Evolutionary conservation across 2,329 filamentous ascomycete species (phyloP).

Genomic region (Fusarium denticulatum): DNA sequence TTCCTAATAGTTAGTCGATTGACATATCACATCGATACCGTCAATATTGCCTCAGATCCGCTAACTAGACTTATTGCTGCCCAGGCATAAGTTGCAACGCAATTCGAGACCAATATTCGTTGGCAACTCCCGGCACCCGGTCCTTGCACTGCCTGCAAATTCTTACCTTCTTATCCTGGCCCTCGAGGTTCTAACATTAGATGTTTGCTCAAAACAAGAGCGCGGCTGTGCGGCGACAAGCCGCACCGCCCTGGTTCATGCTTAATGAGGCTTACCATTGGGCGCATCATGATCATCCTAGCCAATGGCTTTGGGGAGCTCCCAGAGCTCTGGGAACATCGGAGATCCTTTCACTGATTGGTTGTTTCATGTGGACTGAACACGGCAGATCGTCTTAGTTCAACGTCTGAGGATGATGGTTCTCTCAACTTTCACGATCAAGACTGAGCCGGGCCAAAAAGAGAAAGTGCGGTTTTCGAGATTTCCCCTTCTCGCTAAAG

Average conservation of each 20-base stretch:
- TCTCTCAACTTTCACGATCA: conserved; percentile 3
- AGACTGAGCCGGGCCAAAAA: background rate
- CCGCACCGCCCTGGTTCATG: conserved; percentile 2
- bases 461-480: background rate
- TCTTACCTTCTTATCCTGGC: background rate
- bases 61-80: background rate
- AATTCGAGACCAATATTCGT: conserved; percentile 21
- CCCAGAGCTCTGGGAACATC: conserved; percentile 33
- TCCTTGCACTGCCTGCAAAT: conserved; percentile 3
- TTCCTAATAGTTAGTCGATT: conserved; percentile 6
- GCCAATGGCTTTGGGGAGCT: conserved; percentile 13
- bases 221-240: conserved; percentile 1
- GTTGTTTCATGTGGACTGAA: conserved; percentile 19
- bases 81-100: background rate
- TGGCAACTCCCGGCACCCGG: background rate
- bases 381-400: conserved; percentile 24
- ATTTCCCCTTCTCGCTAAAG: background rate
- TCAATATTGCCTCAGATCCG: conserved; percentile 5
- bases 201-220: conserved; percentile 10
- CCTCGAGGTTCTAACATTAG: background rate
- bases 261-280: conserved; percentile 17
- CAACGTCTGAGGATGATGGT: conserved; percentile 11
- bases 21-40: conserved; percentile 1
- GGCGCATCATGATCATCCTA: conserved; percentile 17
- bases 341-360: conserved; percentile 37